Evolutionary conservation across 1,284 basidiomycete species (phyloP).

Genomic region (Ganoderma lucidum): DNA sequence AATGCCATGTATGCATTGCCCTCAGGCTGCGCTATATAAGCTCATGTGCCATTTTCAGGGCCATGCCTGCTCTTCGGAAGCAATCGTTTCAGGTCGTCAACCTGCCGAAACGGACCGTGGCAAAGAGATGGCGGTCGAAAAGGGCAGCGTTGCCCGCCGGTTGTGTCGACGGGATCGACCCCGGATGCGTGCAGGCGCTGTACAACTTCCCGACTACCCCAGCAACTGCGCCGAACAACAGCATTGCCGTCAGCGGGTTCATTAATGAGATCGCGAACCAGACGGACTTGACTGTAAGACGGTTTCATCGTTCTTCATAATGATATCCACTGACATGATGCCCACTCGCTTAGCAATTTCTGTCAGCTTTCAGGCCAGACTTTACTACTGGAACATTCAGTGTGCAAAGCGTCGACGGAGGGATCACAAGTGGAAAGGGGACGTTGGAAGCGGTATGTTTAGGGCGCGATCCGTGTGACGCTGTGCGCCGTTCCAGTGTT

Average conservation of each 20-base stretch:
- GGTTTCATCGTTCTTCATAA: constrained; percentile 33
- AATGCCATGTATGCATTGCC: neutral
- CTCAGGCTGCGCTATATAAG: too few species aligned
- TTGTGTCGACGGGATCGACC: constrained; percentile 48
- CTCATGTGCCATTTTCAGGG: neutral
- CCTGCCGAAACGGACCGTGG: neutral
- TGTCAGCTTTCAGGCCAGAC: constrained; percentile 50
- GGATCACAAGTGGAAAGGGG: neutral
- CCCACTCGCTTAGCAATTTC: neutral
- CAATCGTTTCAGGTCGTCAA: neutral
- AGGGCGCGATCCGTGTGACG: neutral
- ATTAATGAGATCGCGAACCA: constrained; percentile 56
- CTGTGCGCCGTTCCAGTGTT: constrained; percentile 44
- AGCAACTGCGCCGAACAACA: constrained; percentile 49
- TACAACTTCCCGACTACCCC: constrained; percentile 59
- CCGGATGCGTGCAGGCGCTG: constrained; percentile 56
- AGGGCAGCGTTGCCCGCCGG: constrained; percentile 1
- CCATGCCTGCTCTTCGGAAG: neutral
- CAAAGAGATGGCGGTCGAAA: neutral
- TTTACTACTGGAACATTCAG: neutral
- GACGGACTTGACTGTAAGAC: constrained; percentile 50
- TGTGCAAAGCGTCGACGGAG: neutral
- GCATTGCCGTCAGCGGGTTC: constrained; percentile 61
- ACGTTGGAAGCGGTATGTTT: constrained; percentile 35
- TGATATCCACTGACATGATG: neutral